A percentile compares a stretch with the other conserved stretches of the same genome.
These are phyloP conservation scores for Globisporangium middletonii DNA, from an alignment of 352 stramenopile genomes.

Conservation along the genomic window DNA sequence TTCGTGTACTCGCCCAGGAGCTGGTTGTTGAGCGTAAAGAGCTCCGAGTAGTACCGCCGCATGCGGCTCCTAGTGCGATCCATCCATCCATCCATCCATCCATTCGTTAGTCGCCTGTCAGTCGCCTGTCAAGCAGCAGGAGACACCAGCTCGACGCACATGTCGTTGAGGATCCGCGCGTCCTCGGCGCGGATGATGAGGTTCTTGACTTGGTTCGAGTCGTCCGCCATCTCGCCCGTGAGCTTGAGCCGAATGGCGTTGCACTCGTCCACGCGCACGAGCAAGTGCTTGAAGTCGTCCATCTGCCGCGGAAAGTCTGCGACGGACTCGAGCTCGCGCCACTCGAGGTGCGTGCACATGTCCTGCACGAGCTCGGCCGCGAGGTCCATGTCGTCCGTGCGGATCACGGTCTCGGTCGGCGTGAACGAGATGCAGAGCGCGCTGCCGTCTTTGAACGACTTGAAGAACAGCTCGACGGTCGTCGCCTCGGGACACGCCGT, in stretches of 20 bases:
- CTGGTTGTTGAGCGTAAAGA: constrained; percentile 90
- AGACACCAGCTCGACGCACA: constrained; percentile 39
- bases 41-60: constrained; percentile 85
- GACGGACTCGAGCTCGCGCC: constrained; percentile 78
- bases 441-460: constrained; percentile 48
- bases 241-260: constrained; percentile 87
- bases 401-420: constrained; percentile 53
- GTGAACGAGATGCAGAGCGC: constrained; percentile 40
- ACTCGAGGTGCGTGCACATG: constrained; percentile 76
- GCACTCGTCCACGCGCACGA: constrained; percentile 79
- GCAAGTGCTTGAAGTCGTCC: constrained; percentile 66
- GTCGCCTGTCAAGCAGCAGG: neutral
- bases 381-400: constrained; percentile 83
- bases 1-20: constrained; percentile 91
- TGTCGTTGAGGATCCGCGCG: constrained; percentile 89
- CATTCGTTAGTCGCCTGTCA: neutral
- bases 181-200: constrained; percentile 90
- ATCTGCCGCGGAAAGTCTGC: constrained; percentile 88
- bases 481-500: constrained; percentile 30
- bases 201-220: constrained; percentile 89
- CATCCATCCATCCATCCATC: neutral
- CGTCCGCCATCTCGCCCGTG: constrained; percentile 91
- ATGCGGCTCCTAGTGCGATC: constrained; percentile 35
- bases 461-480: constrained; percentile 49
- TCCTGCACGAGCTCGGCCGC: constrained; percentile 87